A percentile compares a stretch with the other conserved stretches of the same genome.
Conservation (phyloP, 495 filamentous ascomycete genomes). For the Lasiosphaeria ovina region DNA sequence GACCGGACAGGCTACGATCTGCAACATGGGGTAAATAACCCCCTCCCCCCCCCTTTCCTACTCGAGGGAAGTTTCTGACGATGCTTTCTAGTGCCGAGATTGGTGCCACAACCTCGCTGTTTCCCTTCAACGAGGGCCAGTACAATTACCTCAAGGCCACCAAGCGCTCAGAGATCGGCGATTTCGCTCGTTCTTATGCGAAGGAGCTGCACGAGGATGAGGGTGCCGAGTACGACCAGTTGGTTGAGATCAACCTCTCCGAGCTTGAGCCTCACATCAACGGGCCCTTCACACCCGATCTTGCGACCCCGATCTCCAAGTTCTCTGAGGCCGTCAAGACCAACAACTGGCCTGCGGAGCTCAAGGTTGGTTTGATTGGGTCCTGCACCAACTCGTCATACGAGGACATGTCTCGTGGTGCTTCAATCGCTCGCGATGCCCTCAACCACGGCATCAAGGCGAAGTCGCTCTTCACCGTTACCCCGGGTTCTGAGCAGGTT, state of each 20-base stretch:
- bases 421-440: constrained; percentile 92
- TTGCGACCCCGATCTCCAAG: constrained; percentile 95
- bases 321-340: constrained; percentile 91
- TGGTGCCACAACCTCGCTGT: constrained; percentile 95
- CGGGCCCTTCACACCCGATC: constrained; percentile 99
- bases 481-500: constrained; percentile 96
- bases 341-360: constrained; percentile 95
- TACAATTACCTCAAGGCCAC: constrained; percentile 93
- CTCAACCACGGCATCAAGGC: constrained; percentile 91
- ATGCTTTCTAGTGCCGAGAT: constrained; percentile 64
- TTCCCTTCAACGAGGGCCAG: constrained; percentile 98
- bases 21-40: constrained; percentile 61
- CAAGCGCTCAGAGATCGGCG: constrained; percentile 85
- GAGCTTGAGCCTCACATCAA: constrained; percentile 98
- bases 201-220: constrained; percentile 86
- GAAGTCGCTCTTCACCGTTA: constrained; percentile 91
- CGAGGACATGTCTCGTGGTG: constrained; percentile 96
- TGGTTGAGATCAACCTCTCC: constrained; percentile 91
- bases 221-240: constrained; percentile 93
- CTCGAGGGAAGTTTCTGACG: not conserved
- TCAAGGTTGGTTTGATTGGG: constrained; percentile 95
- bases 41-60: not conserved
- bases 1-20: constrained; percentile 68
- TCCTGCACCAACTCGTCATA: constrained; percentile 99
- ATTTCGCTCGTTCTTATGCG: constrained; percentile 82